Evolutionary conservation across 2,329 filamentous ascomycete genomes (phyloP), one percentile per base, ranked within the genome.

Genomic region (Xylariaceae sp.): DNA sequence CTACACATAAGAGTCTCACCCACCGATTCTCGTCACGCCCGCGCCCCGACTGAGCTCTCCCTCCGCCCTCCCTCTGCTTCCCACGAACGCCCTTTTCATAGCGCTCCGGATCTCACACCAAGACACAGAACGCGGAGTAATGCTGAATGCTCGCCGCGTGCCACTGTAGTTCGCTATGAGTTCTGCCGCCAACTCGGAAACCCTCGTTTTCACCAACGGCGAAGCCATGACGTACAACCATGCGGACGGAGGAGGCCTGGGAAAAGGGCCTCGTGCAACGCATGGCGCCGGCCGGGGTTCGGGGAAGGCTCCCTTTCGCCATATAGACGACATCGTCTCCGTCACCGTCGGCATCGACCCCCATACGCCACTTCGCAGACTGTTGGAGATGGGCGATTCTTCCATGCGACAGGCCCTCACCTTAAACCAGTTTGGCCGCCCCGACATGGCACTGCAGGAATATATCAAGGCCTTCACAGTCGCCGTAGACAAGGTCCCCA

Each of bases 391-490:
- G 39, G 80, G 76, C 45, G 76, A 85, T 59, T 62, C 65, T 18
- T 73, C 75, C 42, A 72, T 84, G 51, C 75, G 75, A 52, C 76
- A 81, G 59, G 85, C 88, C 35, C 78, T 83, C 55, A 80, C 78
- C 45, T 74, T 77, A 49, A 75, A 83, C 51, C 79, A 80, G 53
- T 86, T 87, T 68, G 73, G 80, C 22, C 76, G 83, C 33, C 81
- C 84, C 5, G 90, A 94, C 63, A 68, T 83, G 35, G 91, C 91
- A 3, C 86, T 95, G 48, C 81, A 87, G 56, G 88, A 95, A 53
- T 97, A 92, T 63, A 78, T 97, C 50, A 82, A 86, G 55, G 89
- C 91, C 11, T 90, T 81, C 52, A 84, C 90, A 49, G 86, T 96
- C 48, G 80, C 87, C 12, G 77, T 90, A 44, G 84, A 92, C 48